Conservation (phyloP, 2,329 filamentous ascomycete genomes). For the Fusarium sp. region DNA sequence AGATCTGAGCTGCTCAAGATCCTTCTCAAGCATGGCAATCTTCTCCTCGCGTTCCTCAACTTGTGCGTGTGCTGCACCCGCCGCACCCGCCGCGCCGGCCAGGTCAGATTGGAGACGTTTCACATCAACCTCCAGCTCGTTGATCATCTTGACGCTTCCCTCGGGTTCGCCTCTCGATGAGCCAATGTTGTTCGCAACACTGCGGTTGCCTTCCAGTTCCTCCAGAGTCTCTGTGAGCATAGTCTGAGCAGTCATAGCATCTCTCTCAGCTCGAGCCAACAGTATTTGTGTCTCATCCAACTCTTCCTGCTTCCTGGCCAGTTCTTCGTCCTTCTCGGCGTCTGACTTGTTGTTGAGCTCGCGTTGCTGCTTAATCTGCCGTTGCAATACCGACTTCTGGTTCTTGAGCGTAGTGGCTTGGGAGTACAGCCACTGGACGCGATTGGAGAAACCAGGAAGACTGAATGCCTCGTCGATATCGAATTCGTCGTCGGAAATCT, state of each 20-base stretch:
- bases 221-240: constrained; percentile 63
- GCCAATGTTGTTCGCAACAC: constrained; percentile 41
- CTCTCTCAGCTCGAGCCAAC: constrained; percentile 55
- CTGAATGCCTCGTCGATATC: constrained; percentile 74
- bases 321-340: constrained; percentile 73
- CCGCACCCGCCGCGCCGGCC: constrained; percentile 40
- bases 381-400: constrained; percentile 88
- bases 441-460: constrained; percentile 79
- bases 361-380: constrained; percentile 95
- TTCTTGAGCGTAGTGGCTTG: constrained; percentile 84
- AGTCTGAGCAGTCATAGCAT: constrained; percentile 58
- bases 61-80: constrained; percentile 46
- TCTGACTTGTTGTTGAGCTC: constrained; percentile 92
- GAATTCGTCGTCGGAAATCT: constrained; percentile 71
- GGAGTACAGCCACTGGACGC: constrained; percentile 82
- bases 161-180: constrained; percentile 43
- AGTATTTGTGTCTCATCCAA: constrained; percentile 60
- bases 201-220: constrained; percentile 60
- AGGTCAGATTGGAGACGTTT: constrained; percentile 52
- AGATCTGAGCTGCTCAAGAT: constrained; percentile 34
- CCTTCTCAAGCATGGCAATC: constrained; percentile 57
- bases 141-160: constrained; percentile 55
- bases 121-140: constrained; percentile 55
- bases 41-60: constrained; percentile 55
- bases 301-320: constrained; percentile 70